Evolutionary conservation across 2,329 filamentous ascomycete species (phyloP), one percentile per base, ranked within the genome.

Genomic region (Diaporthe sp.): DNA sequence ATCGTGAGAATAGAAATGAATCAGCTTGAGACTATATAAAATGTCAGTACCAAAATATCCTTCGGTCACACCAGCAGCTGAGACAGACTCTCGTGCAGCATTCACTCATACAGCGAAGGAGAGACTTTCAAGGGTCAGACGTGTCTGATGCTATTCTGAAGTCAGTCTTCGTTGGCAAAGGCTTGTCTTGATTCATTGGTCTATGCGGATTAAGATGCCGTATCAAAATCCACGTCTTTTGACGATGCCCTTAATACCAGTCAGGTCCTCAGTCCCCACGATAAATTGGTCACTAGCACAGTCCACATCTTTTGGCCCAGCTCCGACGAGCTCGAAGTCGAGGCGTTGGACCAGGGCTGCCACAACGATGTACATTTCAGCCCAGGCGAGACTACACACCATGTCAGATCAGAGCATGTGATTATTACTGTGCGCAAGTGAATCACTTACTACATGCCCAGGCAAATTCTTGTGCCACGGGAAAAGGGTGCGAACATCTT

Each of bases 401-500:
- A 19, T 8, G 42, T 15, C 42, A 45, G 4, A 19, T 45, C 1
- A 45, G 42, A 45, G 15, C 1, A 1, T 45, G 17, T 7, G 7
- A 45, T n/a, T n/a, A n/a, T n/a, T n/a, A n/a, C n/a, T n/a, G n/a
- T n/a, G n/a, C n/a, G n/a, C n/a, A n/a, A n/a, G n/a, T n/a, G 35
- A 13, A 28, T 13, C 13, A 79, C 79, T 73, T 77, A 81, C 78
- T 80, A 71, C 78, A 81, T 80, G 55, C 80, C 80, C 25, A 80
- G 55, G 19, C 77, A 80, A 1, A 55, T 76, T 6, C 79, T 68
- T n/a, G 78, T 77, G 38, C 77, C 80, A 28, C 74, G 68, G 4
- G 74, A 77, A 50, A 81, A 80, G 0, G 79, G 79, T 7, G 79
- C 77, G 60, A 72, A 81, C 2, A 73, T 74, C 70, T 77, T 80